Evolutionary conservation across 176 grass and related monocot genomes (phyloP).

Genomic region (Dactylis glomerata): DNA sequence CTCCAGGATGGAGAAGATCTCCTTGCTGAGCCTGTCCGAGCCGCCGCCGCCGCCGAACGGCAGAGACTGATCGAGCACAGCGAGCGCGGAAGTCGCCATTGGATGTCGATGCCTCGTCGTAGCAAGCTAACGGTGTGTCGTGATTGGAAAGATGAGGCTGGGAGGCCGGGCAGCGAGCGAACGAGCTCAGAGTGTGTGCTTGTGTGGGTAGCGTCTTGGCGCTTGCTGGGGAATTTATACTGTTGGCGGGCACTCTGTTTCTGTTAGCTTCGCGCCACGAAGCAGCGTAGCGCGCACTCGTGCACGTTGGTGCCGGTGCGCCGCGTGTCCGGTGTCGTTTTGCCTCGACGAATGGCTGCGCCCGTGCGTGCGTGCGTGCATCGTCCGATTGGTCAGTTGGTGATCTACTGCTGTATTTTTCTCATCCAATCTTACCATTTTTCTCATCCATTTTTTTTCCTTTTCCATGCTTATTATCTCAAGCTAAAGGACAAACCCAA

Average conservation of each 20-base stretch:
- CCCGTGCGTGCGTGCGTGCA: neutral
- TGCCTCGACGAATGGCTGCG: neutral
- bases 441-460: neutral
- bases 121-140: neutral
- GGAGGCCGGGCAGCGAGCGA: neutral
- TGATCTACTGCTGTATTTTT: neutral
- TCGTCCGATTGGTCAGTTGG: neutral
- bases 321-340: constrained; percentile 37
- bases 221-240: constrained; percentile 47
- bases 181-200: neutral
- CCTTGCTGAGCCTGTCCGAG: constrained; percentile 54
- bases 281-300: constrained; percentile 7
- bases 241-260: neutral
- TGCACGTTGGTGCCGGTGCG: neutral
- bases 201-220: neutral
- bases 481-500: too few relatives aligned
- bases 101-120: neutral
- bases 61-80: constrained; percentile 8
- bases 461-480: neutral
- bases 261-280: constrained; percentile 35
- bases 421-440: neutral
- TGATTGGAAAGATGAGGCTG: neutral
- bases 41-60: neutral
- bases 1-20: constrained; percentile 89
- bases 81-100: constrained; percentile 33